Percentiles rank a stretch among this genome's conserved stretches.
Evolutionary conservation across 306 rosid species (phyloP).

Genomic region (Fragaria nilgerrensis): DNA sequence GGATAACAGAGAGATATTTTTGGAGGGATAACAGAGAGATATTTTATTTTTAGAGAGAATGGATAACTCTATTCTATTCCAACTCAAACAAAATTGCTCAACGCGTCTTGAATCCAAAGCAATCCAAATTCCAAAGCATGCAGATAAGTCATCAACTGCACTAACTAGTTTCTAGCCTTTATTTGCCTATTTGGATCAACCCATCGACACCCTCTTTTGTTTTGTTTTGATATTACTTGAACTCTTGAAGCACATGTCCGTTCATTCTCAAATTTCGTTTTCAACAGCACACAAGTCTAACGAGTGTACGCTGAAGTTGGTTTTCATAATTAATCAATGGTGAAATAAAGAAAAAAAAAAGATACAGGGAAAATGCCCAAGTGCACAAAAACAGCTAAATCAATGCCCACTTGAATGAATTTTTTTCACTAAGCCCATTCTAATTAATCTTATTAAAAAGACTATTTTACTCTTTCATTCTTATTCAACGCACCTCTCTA

Average conservation of each 20-base stretch:
- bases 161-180: background rate
- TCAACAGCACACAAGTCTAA: background rate
- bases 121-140: background rate
- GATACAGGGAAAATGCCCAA: too few relatives aligned
- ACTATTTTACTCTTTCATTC: too few relatives aligned
- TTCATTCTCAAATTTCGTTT: background rate
- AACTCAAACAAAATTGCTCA: background rate
- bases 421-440: too few relatives aligned
- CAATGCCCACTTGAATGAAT: too few relatives aligned
- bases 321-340: too few relatives aligned
- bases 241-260: background rate
- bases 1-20: background rate
- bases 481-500: too few relatives aligned
- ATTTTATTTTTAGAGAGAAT: too few relatives aligned
- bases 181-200: background rate
- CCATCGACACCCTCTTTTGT: background rate
- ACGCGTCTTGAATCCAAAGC: background rate
- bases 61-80: slow-evolving; percentile 7
- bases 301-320: too few relatives aligned
- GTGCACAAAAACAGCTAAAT: too few relatives aligned
- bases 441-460: too few relatives aligned
- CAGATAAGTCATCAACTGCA: background rate
- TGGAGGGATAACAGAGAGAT: background rate
- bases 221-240: background rate
- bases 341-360: too few relatives aligned